Conservation (phyloP, 805 yeast species). For the Isabelozyma rhagii region DNA sequence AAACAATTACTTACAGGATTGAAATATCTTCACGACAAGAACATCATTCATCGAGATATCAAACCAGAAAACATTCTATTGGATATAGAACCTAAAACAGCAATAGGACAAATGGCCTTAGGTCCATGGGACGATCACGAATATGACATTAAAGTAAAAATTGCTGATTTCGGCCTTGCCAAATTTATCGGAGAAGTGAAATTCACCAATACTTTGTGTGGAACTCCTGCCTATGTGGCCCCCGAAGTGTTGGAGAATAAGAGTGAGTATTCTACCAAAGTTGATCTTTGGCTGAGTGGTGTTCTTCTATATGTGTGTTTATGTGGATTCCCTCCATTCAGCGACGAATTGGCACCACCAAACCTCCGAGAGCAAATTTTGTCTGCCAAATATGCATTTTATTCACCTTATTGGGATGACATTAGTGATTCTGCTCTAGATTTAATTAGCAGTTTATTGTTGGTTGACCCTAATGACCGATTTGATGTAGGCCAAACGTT, state of each 20-base stretch:
- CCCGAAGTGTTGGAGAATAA: constrained; percentile 67
- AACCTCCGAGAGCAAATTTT: constrained; percentile 72
- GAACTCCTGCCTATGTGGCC: constrained; percentile 86
- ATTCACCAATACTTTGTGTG: constrained; percentile 77
- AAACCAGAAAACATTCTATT: constrained; percentile 44
- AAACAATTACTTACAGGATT: constrained; percentile 42
- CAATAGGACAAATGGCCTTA: constrained; percentile 24
- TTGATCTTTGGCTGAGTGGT: constrained; percentile 82
- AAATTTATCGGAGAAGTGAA: constrained; percentile 67
- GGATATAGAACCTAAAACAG: constrained; percentile 47
- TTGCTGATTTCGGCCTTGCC: constrained; percentile 80
- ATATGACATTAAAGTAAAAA: constrained; percentile 62
- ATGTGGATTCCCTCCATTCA: constrained; percentile 84
- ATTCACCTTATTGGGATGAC: constrained; percentile 76
- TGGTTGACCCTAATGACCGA: constrained; percentile 49
- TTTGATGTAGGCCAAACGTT: constrained; percentile 36
- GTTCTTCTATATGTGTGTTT: constrained; percentile 74
- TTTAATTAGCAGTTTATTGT: constrained; percentile 57
- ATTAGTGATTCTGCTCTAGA: constrained; percentile 65
- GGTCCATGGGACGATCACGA: constrained; percentile 64
- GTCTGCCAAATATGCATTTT: constrained; percentile 66
- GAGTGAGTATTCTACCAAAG: constrained; percentile 63
- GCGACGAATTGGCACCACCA: constrained; percentile 80
- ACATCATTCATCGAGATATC: constrained; percentile 44
- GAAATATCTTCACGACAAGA: constrained; percentile 34